Evolutionary conservation across 306 rosid genomes (phyloP).

Genomic region (Clitoria ternatea): DNA sequence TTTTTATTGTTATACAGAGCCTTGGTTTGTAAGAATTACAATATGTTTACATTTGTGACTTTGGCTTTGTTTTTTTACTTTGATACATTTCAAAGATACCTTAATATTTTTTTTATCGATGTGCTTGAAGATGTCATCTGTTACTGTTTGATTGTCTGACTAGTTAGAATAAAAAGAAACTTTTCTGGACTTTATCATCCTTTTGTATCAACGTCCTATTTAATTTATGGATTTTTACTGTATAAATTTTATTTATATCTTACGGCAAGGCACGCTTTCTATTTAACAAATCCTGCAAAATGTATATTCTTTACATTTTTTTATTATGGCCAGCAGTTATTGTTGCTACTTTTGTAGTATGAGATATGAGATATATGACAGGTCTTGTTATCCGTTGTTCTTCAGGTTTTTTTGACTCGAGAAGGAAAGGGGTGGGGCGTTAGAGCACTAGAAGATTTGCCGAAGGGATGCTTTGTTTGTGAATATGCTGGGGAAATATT

Average conservation of each 20-base stretch:
- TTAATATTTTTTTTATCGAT: neutral
- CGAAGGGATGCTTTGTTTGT: conserved; percentile 74
- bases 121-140: neutral
- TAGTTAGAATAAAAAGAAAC: neutral
- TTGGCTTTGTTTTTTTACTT: neutral
- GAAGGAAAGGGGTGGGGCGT: conserved; percentile 93
- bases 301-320: neutral
- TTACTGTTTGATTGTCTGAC: neutral
- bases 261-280: neutral
- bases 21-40: neutral
- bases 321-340: neutral
- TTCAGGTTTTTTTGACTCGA: conserved; percentile 65
- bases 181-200: neutral
- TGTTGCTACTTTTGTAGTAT: neutral
- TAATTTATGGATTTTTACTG: neutral
- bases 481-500: conserved; percentile 86
- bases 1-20: neutral
- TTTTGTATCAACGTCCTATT: neutral
- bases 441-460: conserved; percentile 68
- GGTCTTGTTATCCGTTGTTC: conserved; percentile 10
- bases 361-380: conserved; percentile 13
- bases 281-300: neutral
- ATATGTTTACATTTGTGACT: neutral
- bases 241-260: no score
- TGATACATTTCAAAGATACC: neutral